Evolutionary conservation across 345 rosid species (phyloP).

Genomic region (Salix udensis): DNA sequence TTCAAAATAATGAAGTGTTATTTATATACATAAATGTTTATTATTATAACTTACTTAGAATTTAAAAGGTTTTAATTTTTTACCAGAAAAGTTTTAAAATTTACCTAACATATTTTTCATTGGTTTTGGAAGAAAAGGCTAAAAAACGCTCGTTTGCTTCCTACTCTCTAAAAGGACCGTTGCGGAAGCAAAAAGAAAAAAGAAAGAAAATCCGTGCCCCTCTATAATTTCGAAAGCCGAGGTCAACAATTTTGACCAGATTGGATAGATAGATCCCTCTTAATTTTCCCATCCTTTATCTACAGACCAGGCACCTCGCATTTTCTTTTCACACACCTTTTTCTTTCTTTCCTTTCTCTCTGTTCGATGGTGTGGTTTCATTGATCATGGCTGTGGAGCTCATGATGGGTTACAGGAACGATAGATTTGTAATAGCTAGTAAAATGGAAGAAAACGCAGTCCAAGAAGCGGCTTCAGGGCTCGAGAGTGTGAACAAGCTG

Average conservation of each 20-base stretch:
- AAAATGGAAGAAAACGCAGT: slow-evolving; percentile 31
- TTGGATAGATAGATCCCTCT: background rate
- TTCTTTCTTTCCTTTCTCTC: background rate
- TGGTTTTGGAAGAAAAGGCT: too few species aligned
- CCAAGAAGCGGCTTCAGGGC: slow-evolving; percentile 33
- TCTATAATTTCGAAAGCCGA: slow-evolving; percentile 5
- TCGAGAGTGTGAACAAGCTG: slow-evolving; percentile 27
- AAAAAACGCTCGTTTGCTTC: too few species aligned
- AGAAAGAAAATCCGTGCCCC: background rate
- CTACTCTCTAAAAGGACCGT: too few species aligned
- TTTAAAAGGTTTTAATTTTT: too few species aligned
- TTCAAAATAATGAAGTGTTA: too few species aligned
- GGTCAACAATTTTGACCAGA: slow-evolving; percentile 41
- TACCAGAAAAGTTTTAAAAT: too few species aligned
- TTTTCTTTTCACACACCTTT: slow-evolving; percentile 4
- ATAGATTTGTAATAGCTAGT: background rate
- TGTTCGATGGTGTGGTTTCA: slow-evolving; percentile 18
- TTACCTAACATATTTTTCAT: too few species aligned
- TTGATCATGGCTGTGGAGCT: slow-evolving; percentile 29
- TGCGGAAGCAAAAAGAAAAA: background rate
- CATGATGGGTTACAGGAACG: slow-evolving; percentile 30
- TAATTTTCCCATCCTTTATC: slow-evolving; percentile 31
- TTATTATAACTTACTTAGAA: too few species aligned
- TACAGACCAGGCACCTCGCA: slow-evolving; percentile 13
- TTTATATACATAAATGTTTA: too few species aligned